Base-by-base conservation (phyloP, 371 early-diverging fungal genomes). In the Apophysomyces variabilis region DNA sequence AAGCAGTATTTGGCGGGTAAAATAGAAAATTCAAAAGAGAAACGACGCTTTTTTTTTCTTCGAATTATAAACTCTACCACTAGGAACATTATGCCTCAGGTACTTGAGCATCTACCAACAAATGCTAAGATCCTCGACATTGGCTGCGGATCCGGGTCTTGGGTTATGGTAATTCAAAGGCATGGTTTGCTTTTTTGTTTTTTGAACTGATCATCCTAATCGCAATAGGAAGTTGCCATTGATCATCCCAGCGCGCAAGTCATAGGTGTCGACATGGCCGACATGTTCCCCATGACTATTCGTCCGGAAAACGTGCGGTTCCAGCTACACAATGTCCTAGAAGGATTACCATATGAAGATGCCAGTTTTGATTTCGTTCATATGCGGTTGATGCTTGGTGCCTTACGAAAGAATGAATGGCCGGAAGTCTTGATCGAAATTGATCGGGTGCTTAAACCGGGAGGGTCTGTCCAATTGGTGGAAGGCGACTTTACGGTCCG, bases 261-360 rank as follows among this genome's bases (percentile, higher is more conserved):
- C 39, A 75, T 71, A n/a, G 89, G 89, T 9, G 62, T 86, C 16
- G 87, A 89, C 64, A 79, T 86, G 67, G 62, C 77, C 5, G 76
- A 76, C 45, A 75, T 81, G 77, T 79, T 84, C 60, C 79, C 80
- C 7, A 66, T 73, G 6, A 67, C 73, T n/a, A 79, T 79, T 38
- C 68, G 79, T 67, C 83, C 85, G 18, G 73, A 76, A 21, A 85
- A 85, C 45, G 78, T 76, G 1, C 64, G 64, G 41, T 85, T 85
- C 57, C 64, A 76, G 46, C 61, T 79, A 38, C 44, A 37, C 11
- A 78, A 85, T 67, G 62, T 78, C 1, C 41, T 80, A 0, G 66
- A 75, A 5, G 79, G 81, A 8, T 45, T 85, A 44, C 83, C 85
- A 7, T 85, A 69, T 66, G 66, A 71, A 21, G 72, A 76, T 46